Evolutionary conservation across 352 stramenopile genomes (phyloP).

Genomic region (Pythium sukuiense): DNA sequence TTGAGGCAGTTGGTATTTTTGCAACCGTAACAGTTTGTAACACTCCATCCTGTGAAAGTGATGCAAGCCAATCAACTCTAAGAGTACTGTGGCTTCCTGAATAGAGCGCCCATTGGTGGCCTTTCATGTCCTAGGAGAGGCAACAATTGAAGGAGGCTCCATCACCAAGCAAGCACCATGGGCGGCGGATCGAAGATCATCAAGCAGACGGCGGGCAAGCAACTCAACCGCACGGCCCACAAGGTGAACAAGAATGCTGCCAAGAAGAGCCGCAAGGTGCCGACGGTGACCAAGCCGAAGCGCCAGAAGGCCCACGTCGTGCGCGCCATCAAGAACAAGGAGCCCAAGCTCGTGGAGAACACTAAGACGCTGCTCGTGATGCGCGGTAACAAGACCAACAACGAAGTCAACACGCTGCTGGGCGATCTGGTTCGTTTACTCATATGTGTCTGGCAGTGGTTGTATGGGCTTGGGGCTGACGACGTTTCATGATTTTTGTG

Average conservation of each 20-base stretch:
- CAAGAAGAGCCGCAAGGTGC: conserved; percentile 77
- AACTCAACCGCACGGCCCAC: conserved; percentile 58
- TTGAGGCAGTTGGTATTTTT: neutral
- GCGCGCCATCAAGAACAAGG: conserved; percentile 85
- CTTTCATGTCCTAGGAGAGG: conserved; percentile 26
- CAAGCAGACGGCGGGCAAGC: conserved; percentile 68
- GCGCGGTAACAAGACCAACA: conserved; percentile 88
- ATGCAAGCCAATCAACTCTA: conserved; percentile 33
- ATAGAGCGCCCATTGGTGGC: conserved; percentile 25
- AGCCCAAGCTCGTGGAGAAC: conserved; percentile 92
- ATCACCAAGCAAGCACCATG: conserved; percentile 35
- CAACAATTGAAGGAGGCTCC: conserved; percentile 26
- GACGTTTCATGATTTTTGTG: conserved; percentile 1
- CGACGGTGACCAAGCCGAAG: conserved; percentile 71
- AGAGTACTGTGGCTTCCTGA: conserved; percentile 18
- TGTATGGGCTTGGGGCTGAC: neutral
- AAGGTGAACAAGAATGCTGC: conserved; percentile 67
- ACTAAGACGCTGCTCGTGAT: conserved; percentile 90
- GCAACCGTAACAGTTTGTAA: conserved; percentile 26
- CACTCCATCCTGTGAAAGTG: conserved; percentile 14
- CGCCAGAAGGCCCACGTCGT: conserved; percentile 79
- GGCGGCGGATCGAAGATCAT: conserved; percentile 63
- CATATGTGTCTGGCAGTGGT: neutral
- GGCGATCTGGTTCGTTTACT: conserved; percentile 61
- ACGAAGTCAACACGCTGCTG: conserved; percentile 81